Percentiles rank a stretch among this genome's conserved stretches.
Conservation (phyloP, 1,284 basidiomycete genomes). For the Cryptococcus neoformans region DNA sequence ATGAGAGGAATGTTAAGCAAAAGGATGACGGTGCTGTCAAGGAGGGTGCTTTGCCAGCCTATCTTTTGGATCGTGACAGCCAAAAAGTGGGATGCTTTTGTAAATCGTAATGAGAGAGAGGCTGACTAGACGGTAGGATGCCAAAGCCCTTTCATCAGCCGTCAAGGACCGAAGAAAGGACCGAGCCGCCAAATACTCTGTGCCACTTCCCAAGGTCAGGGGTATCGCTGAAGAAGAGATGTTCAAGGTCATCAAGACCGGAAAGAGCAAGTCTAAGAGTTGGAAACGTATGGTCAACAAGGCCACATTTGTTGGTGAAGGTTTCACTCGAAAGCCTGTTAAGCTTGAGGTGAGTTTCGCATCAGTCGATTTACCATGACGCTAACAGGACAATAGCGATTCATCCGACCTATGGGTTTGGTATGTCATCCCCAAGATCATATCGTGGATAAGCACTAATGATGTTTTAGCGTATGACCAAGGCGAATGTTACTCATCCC, state of each 20-base stretch:
- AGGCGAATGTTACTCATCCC: conserved; percentile 98
- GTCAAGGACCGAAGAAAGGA: conserved; percentile 99
- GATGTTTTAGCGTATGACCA: conserved; percentile 78
- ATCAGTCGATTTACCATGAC: neutral
- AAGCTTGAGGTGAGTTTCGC: conserved; percentile 72
- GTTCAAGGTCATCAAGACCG: conserved; percentile 99
- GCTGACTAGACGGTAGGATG: conserved; percentile 57
- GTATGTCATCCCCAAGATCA: conserved; percentile 10
- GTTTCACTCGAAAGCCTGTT: conserved; percentile 97
- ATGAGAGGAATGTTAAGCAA: conserved; percentile 97
- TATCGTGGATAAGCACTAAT: neutral
- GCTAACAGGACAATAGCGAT: conserved; percentile 55
- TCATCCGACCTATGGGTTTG: conserved; percentile 94
- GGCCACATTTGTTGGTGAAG: conserved; percentile 97
- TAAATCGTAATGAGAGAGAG: too few relatives aligned
- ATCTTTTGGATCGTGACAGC: conserved; percentile 93
- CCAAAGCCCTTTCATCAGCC: conserved; percentile 94
- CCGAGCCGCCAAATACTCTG: conserved; percentile 97
- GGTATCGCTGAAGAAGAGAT: conserved; percentile 99
- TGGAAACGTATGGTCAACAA: conserved; percentile 99
- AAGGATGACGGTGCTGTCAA: conserved; percentile 75
- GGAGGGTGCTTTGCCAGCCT: conserved; percentile 87
- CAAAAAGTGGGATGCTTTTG: conserved; percentile 59
- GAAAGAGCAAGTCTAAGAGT: conserved; percentile 92
- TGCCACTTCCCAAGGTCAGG: conserved; percentile 93